Conservation (phyloP, 768 basidiomycete species). For the Strobilomyces confusus region DNA sequence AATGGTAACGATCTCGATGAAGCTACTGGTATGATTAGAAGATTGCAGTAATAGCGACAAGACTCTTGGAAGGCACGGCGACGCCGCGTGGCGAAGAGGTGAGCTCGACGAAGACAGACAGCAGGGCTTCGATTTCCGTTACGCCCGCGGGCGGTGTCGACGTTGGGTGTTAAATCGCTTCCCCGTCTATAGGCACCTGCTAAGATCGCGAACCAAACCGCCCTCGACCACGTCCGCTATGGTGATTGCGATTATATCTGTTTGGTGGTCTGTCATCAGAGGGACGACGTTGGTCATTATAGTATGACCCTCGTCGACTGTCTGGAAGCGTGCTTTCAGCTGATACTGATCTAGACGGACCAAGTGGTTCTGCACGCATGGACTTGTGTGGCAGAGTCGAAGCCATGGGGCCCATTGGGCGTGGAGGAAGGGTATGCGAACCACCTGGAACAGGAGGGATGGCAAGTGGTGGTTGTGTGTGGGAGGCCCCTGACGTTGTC, state of each 20-base stretch:
- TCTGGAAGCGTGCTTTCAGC: constrained; percentile 14
- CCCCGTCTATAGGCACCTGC: background rate
- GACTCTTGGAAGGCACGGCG: background rate
- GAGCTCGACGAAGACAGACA: background rate
- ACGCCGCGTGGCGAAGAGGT: background rate
- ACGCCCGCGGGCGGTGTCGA: background rate
- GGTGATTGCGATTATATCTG: constrained; percentile 7
- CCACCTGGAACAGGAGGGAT: background rate
- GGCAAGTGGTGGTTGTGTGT: background rate
- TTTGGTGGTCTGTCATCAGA: constrained; percentile 18
- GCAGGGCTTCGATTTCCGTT: background rate
- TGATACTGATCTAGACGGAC: constrained; percentile 16
- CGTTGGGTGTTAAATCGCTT: background rate
- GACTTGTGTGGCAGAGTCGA: constrained; percentile 1
- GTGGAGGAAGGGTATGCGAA: constrained; percentile 16
- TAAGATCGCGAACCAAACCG: constrained; percentile 8
- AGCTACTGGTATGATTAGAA: constrained; percentile 4
- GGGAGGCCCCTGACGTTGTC: constrained; percentile 1
- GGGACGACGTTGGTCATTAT: constrained; percentile 10
- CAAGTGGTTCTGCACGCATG: constrained; percentile 19
- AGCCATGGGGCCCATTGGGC: constrained; percentile 1
- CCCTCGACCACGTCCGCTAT: constrained; percentile 5
- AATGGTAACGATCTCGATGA: constrained; percentile 1
- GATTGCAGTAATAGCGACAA: background rate
- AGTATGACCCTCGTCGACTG: constrained; percentile 18